These are phyloP conservation scores for Cucurbita argyrosperma DNA, from an alignment of 306 rosid species.

Conservation along the genomic window DNA sequence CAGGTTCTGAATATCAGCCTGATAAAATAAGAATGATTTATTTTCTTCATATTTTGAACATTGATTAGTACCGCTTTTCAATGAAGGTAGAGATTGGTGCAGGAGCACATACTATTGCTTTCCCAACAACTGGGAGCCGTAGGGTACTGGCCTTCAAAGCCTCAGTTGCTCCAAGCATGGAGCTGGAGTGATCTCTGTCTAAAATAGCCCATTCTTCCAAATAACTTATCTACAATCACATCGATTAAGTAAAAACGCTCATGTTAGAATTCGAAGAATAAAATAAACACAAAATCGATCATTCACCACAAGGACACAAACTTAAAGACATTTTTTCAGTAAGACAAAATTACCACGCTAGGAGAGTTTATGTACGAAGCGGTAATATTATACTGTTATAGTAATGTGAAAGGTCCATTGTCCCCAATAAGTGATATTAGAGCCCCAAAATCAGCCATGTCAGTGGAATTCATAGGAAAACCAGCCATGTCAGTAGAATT, in stretches of 20 bases:
- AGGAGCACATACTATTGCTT: constrained; percentile 51
- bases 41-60: neutral
- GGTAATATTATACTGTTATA: too few relatives aligned
- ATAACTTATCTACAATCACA: constrained; percentile 47
- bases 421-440: too few relatives aligned
- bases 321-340: neutral
- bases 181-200: constrained; percentile 75
- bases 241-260: constrained; percentile 3
- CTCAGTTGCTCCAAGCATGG: constrained; percentile 95
- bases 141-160: constrained; percentile 97
- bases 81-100: neutral
- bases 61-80: neutral
- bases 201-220: constrained; percentile 93
- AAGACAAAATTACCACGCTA: neutral
- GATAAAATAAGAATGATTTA: constrained; percentile 6
- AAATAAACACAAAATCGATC: neutral
- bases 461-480: too few relatives aligned
- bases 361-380: too few relatives aligned
- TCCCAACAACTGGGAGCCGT: constrained; percentile 90
- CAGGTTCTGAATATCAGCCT: constrained; percentile 86
- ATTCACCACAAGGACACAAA: neutral
- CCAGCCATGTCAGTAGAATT: too few relatives aligned
- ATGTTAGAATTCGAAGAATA: neutral
- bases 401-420: too few relatives aligned
- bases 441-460: too few relatives aligned